These are phyloP conservation scores for Cicer chorassanicum DNA, from an alignment of 306 rosid species.

Conservation along the genomic window DNA sequence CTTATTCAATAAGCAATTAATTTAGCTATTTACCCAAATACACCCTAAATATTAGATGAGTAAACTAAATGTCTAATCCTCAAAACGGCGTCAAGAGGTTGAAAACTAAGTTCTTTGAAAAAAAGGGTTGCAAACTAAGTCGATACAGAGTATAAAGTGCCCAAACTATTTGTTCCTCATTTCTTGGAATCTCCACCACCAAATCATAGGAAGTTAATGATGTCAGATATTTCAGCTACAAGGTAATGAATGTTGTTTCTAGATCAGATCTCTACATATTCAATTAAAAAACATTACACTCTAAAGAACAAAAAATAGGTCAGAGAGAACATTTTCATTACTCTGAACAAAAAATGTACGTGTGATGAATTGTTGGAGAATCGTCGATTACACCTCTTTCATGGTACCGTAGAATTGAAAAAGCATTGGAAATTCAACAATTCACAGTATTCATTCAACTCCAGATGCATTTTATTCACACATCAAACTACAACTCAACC, in stretches of 20 bases:
- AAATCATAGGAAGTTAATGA: not conserved
- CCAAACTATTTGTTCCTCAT: slow-evolving; percentile 8
- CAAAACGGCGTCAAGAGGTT: not conserved
- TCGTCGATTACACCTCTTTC: not conserved
- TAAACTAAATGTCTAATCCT: not conserved
- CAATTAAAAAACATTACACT: slow-evolving; percentile 25
- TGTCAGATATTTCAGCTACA: slow-evolving; percentile 18
- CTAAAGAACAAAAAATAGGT: not conserved
- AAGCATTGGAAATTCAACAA: not conserved
- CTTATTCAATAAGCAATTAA: not conserved
- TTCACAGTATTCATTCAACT: not conserved
- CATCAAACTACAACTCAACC: slow-evolving; percentile 19
- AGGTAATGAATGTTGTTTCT: not conserved
- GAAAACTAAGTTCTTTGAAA: not conserved
- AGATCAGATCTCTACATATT: slow-evolving; percentile 18
- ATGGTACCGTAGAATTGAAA: slow-evolving; percentile 2
- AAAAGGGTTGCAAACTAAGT: not conserved
- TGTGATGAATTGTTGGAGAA: not conserved
- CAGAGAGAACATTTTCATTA: not conserved
- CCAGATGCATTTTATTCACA: slow-evolving; percentile 19
- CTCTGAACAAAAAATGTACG: not conserved
- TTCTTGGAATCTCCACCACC: slow-evolving; percentile 32
- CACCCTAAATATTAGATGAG: not conserved
- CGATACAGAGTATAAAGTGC: not conserved
- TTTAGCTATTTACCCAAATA: not conserved